Evolutionary conservation across 257 asterid genomes (phyloP).

Genomic region (Salvia hispanica): DNA sequence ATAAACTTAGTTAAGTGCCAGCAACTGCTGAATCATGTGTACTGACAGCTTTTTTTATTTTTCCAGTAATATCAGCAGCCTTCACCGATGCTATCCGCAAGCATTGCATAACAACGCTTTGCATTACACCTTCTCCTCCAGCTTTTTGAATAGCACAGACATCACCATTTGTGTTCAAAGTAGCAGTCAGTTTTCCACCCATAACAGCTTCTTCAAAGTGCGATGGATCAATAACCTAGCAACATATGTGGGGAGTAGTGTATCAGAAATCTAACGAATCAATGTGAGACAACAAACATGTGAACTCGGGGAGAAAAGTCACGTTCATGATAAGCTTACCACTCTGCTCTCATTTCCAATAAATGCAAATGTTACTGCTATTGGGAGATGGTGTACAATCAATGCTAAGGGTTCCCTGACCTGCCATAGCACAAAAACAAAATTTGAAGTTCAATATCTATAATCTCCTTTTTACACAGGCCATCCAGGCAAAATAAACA

Average conservation of each 20-base stretch:
- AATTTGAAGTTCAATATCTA: slow-evolving; percentile 25
- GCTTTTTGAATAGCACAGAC: slow-evolving; percentile 93
- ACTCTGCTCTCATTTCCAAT: slow-evolving; percentile 68
- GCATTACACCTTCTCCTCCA: slow-evolving; percentile 82
- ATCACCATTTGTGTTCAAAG: slow-evolving; percentile 78
- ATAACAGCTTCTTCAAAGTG: slow-evolving; percentile 88
- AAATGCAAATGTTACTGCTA: slow-evolving; percentile 90
- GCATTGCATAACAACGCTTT: slow-evolving; percentile 92
- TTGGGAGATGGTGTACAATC: slow-evolving; percentile 92
- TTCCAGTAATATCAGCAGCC: slow-evolving; percentile 82
- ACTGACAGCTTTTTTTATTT: slow-evolving; percentile 83
- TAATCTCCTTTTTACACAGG: slow-evolving; percentile 6
- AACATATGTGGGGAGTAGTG: slow-evolving; percentile 23
- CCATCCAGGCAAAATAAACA: neutral
- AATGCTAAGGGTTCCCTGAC: slow-evolving; percentile 89
- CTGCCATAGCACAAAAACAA: slow-evolving; percentile 50
- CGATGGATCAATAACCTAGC: slow-evolving; percentile 87
- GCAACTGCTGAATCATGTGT: slow-evolving; percentile 19
- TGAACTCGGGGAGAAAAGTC: neutral
- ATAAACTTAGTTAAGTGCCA: slow-evolving; percentile 11
- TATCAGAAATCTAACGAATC: slow-evolving; percentile 19
- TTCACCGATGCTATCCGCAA: slow-evolving; percentile 88
- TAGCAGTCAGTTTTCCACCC: slow-evolving; percentile 91
- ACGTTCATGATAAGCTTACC: slow-evolving; percentile 47
- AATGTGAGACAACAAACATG: neutral